Percentiles rank a stretch among this genome's conserved stretches.
These are phyloP conservation scores for Debaryomycetaceae sp. DNA, from an alignment of 1,139 yeast genomes.

Conservation along the genomic window DNA sequence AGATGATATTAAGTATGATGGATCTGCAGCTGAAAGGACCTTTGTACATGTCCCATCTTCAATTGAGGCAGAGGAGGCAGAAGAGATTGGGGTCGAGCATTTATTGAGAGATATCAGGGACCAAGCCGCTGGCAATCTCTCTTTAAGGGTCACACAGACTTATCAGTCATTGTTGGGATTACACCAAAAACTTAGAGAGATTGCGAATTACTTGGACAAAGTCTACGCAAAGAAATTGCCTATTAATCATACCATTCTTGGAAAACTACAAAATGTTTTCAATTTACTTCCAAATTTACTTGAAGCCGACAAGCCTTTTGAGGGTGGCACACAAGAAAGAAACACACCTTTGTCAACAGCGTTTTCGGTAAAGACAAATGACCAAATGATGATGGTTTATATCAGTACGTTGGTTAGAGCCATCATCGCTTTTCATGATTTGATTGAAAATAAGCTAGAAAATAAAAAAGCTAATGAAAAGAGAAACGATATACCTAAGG, in stretches of 20 bases:
- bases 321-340: conserved; percentile 9
- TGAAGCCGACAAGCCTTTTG: conserved; percentile 8
- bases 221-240: conserved; percentile 74
- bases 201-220: conserved; percentile 73
- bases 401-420: conserved; percentile 88
- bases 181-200: conserved; percentile 74
- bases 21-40: conserved; percentile 90
- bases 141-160: conserved; percentile 83
- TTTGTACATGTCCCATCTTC: conserved; percentile 90
- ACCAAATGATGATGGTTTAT: conserved; percentile 91
- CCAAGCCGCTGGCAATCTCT: conserved; percentile 91
- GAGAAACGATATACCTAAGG: conserved; percentile 8
- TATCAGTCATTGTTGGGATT: conserved; percentile 85
- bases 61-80: conserved; percentile 98
- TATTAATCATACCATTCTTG: conserved; percentile 84
- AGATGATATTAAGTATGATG: conserved; percentile 95
- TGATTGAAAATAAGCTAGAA: conserved; percentile 92
- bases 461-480: conserved; percentile 57
- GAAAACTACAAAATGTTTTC: conserved; percentile 91
- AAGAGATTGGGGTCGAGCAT: conserved; percentile 98
- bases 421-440: conserved; percentile 92
- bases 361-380: conserved; percentile 89
- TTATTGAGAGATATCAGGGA: conserved; percentile 90
- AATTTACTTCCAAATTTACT: conserved; percentile 81
- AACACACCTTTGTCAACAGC: conserved; percentile 65